These are phyloP conservation scores for Bigelowiella natans DNA, from an alignment of 78 protist genomes.

Conservation along the genomic window DNA sequence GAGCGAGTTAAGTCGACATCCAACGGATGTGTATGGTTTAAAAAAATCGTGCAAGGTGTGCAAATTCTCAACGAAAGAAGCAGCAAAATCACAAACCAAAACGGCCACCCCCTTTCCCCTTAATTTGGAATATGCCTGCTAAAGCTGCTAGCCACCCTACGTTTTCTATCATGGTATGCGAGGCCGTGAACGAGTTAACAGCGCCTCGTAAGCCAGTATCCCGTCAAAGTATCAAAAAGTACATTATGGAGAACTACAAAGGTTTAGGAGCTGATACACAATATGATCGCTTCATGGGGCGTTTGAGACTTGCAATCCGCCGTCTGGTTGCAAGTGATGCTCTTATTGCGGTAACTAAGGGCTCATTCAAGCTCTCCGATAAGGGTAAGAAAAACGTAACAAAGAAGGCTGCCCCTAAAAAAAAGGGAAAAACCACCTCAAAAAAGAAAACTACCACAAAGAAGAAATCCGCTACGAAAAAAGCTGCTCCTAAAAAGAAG, in stretches of 20 bases:
- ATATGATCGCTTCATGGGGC: neutral
- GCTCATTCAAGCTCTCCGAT: neutral
- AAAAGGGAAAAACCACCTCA: neutral
- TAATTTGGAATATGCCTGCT: no score
- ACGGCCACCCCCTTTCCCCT: no score
- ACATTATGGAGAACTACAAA: neutral
- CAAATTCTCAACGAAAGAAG: no score
- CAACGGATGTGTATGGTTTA: no score
- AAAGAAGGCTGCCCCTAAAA: neutral
- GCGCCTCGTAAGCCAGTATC: neutral
- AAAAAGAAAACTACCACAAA: neutral
- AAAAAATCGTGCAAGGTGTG: no score
- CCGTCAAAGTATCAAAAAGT: neutral
- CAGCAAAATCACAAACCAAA: no score
- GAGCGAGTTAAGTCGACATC: no score
- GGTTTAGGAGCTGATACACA: neutral
- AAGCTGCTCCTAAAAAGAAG: neutral
- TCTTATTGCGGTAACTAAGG: neutral
- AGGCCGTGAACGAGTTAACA: neutral
- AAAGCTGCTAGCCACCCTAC: neutral
- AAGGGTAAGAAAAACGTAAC: neutral
- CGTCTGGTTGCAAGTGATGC: neutral
- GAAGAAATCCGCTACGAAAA: neutral
- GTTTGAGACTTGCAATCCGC: neutral
- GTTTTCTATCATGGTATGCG: neutral